Percentiles rank a stretch among this genome's conserved stretches.
These are phyloP conservation scores for Ceratocystis cubensis DNA, from an alignment of 2,329 filamentous ascomycete genomes.

Conservation along the genomic window DNA sequence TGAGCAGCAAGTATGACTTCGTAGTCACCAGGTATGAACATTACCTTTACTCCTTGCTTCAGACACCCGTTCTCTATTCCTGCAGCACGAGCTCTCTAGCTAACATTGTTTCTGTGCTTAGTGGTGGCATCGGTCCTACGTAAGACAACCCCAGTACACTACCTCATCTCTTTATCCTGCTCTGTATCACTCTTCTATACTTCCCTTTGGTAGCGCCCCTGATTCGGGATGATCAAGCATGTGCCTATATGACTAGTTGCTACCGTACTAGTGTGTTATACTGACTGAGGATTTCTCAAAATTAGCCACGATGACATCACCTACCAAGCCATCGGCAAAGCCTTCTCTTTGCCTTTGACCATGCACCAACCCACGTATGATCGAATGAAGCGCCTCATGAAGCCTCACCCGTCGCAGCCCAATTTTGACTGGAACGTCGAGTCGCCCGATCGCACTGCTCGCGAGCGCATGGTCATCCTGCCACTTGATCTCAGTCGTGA, in stretches of 20 bases:
- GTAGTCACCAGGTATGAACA: slow-evolving; percentile 61
- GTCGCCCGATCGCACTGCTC: slow-evolving; percentile 64
- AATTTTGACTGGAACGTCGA: slow-evolving; percentile 77
- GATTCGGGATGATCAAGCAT: slow-evolving; percentile 5
- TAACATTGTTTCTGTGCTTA: slow-evolving; percentile 25
- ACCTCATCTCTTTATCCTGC: neutral
- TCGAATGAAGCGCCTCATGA: slow-evolving; percentile 73
- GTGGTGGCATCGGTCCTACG: slow-evolving; percentile 92
- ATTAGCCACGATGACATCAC: slow-evolving; percentile 90
- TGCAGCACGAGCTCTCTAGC: neutral
- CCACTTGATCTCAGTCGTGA: slow-evolving; percentile 59
- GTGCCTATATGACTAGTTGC: neutral
- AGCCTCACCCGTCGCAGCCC: slow-evolving; percentile 57
- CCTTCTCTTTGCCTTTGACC: slow-evolving; percentile 63
- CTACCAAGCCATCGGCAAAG: slow-evolving; percentile 84
- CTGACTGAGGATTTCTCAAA: neutral
- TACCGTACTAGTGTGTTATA: neutral
- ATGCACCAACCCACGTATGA: slow-evolving; percentile 65
- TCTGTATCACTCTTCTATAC: slow-evolving; percentile 1
- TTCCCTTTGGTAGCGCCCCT: neutral
- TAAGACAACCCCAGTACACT: slow-evolving; percentile 34
- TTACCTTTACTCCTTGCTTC: neutral
- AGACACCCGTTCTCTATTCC: neutral
- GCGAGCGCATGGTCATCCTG: slow-evolving; percentile 79
- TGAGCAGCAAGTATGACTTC: slow-evolving; percentile 85